These are phyloP conservation scores for Agaricales sp. DNA, from an alignment of 1,284 basidiomycete species.

Conservation along the genomic window DNA sequence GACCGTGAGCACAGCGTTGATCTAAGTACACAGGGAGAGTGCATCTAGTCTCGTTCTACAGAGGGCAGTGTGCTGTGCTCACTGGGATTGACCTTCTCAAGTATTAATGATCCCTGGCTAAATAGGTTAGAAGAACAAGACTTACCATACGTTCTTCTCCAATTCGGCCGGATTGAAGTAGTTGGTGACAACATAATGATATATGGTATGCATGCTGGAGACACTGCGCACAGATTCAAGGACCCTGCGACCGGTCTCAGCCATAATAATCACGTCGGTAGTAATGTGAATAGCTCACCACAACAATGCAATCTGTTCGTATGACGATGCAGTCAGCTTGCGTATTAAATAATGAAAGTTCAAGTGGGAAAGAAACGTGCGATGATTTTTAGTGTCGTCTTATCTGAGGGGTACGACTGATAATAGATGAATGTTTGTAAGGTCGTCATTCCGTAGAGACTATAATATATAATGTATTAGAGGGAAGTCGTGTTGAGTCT, in stretches of 20 bases:
- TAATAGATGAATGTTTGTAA: constrained; percentile 1
- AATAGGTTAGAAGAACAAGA: not conserved
- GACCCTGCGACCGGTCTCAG: not conserved
- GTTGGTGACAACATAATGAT: constrained; percentile 1
- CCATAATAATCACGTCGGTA: not conserved
- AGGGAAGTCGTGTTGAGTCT: too few relatives aligned
- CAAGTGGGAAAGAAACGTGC: not conserved
- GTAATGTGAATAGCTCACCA: too few relatives aligned
- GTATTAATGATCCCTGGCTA: not conserved
- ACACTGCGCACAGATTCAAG: not conserved
- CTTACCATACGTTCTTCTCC: not conserved
- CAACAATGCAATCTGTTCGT: not conserved
- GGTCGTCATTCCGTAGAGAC: not conserved
- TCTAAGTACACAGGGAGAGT: not conserved
- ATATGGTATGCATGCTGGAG: not conserved
- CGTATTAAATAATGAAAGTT: too few relatives aligned
- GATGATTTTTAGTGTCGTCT: not conserved
- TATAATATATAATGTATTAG: too few relatives aligned
- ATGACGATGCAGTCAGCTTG: not conserved
- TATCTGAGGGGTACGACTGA: not conserved
- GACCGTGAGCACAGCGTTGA: not conserved
- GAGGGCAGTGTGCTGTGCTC: not conserved
- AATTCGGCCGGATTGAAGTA: not conserved
- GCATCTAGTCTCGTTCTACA: not conserved
- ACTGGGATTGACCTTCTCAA: not conserved